Conservation (phyloP, 164 flowering plant species). For the Chimonanthus salicifolius region DNA sequence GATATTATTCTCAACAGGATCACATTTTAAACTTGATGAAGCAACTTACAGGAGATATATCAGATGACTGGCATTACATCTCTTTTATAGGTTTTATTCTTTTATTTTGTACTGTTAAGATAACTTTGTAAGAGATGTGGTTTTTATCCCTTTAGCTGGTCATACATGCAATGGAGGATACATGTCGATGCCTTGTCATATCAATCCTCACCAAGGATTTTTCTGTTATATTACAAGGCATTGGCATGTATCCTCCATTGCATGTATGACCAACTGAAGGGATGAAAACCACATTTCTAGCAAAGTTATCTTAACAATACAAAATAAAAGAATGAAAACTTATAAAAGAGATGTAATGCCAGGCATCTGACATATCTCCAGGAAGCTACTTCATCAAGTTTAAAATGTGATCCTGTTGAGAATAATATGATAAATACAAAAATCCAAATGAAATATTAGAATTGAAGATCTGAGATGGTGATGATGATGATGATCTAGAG, state of each 20-base stretch:
- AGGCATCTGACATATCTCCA: slow-evolving; percentile 40
- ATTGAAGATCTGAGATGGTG: not conserved
- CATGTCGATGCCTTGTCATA: slow-evolving; percentile 3
- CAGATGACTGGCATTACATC: slow-evolving; percentile 28
- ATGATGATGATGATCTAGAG: not conserved
- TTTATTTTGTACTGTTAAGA: not conserved
- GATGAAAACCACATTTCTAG: slow-evolving; percentile 8
- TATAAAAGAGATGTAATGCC: not conserved
- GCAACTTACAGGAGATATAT: slow-evolving; percentile 33
- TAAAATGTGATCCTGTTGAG: slow-evolving; percentile 54
- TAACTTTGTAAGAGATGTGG: slow-evolving; percentile 5
- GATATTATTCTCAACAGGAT: slow-evolving; percentile 40
- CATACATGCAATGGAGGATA: slow-evolving; percentile 20
- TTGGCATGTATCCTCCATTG: slow-evolving; percentile 20
- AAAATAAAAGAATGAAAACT: not conserved
- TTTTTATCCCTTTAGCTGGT: slow-evolving; percentile 20
- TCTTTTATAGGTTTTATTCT: not conserved
- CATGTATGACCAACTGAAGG: slow-evolving; percentile 19
- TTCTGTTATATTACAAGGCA: slow-evolving; percentile 19
- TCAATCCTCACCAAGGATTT: slow-evolving; percentile 49
- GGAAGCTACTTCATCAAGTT: slow-evolving; percentile 45
- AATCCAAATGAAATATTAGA: slow-evolving; percentile 1
- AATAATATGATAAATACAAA: slow-evolving; percentile 1
- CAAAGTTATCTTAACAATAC: not conserved
- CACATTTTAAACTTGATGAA: slow-evolving; percentile 47